Evolutionary conservation across 208 protist species (phyloP).

Genomic region (Jaenimonas drosophilae): DNA sequence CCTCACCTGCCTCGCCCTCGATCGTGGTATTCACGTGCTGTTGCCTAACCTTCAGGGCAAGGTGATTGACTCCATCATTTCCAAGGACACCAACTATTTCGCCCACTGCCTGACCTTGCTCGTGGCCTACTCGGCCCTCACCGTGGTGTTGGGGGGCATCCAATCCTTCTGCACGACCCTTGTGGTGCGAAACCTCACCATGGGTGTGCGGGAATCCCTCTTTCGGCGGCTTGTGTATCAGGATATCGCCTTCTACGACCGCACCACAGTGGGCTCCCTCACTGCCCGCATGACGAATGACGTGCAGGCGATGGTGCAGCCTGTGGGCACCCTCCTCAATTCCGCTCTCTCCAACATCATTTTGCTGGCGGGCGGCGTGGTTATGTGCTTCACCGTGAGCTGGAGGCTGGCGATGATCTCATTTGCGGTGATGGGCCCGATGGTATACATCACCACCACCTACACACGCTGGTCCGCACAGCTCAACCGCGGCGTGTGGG

Average conservation of each 20-base stretch:
- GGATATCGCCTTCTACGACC: constrained; percentile 43
- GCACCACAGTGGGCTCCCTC: constrained; percentile 31
- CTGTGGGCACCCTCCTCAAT: constrained; percentile 31
- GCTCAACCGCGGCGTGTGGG: constrained; percentile 38
- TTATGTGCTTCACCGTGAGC: constrained; percentile 35
- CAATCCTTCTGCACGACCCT: constrained; percentile 37
- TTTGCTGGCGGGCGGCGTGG: constrained; percentile 22
- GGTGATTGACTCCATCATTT: constrained; percentile 39
- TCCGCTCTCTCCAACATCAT: constrained; percentile 29
- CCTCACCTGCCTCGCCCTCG: constrained; percentile 22
- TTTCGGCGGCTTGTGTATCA: constrained; percentile 37
- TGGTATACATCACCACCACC: constrained; percentile 32
- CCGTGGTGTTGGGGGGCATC: constrained; percentile 27
- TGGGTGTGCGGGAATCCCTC: constrained; percentile 27
- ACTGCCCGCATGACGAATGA: constrained; percentile 60
- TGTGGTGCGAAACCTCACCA: constrained; percentile 31
- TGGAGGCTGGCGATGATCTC: constrained; percentile 47
- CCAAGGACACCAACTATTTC: constrained; percentile 13
- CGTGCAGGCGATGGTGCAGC: constrained; percentile 38
- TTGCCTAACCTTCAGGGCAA: constrained; percentile 42
- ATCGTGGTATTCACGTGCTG: constrained; percentile 20
- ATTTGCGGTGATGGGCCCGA: constrained; percentile 34
- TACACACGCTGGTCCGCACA: constrained; percentile 30
- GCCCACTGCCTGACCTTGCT: constrained; percentile 23
- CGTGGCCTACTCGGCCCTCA: constrained; percentile 20